Base-by-base conservation (phyloP, 345 rosid species). In the Eucalyptus albens region DNA sequence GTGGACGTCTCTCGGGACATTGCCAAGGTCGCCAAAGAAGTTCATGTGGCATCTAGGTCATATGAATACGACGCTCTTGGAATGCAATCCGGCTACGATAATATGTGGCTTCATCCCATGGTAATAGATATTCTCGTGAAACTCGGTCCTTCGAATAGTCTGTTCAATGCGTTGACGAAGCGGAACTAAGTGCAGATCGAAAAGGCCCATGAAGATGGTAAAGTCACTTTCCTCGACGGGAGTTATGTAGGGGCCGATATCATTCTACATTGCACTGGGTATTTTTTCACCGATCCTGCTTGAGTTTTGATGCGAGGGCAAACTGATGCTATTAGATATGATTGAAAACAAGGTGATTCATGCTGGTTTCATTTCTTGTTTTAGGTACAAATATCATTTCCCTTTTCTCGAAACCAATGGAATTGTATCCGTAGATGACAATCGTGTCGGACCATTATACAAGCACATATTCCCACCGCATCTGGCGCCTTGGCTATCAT, bases 261-360 rank as follows among this genome's bases (percentile, higher is more conserved):
- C 72, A 94, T 97, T 90, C 90, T 97, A 88, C 99, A 97, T 89
- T 95, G 98, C 93, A 97, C 98, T 2, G 98, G 97, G 97, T 97
- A 95, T 60, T 86, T 44, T 77, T 47, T 55, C 53, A 87, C 89
- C 59, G 3, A 5, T 89, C 60, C 49, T 13, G 88, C 90, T 50
- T 56, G 1, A 55, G 42, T 53, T 50, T 4, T 15, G 11, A 53
- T 40, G 44, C 31, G 7, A 24, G 3, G 49, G 83, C 15, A 11
- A 77, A 21, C 47, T 22, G 85, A 77, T 77, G 85, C 85, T 40
- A 40, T 77, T 77, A 42, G 6, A 37, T 19, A 21, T 21, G 83
- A 19, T 77, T 47, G 27, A 37, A 37, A 77, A 37, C 83, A 3
- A 37, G 6, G 47, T 24, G 15, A 37, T 77, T 77, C 27, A 21